A percentile compares a stretch with the other conserved stretches of the same genome.
Conservation (phyloP, 2,329 filamentous ascomycete species). For the Moelleriella libera region DNA sequence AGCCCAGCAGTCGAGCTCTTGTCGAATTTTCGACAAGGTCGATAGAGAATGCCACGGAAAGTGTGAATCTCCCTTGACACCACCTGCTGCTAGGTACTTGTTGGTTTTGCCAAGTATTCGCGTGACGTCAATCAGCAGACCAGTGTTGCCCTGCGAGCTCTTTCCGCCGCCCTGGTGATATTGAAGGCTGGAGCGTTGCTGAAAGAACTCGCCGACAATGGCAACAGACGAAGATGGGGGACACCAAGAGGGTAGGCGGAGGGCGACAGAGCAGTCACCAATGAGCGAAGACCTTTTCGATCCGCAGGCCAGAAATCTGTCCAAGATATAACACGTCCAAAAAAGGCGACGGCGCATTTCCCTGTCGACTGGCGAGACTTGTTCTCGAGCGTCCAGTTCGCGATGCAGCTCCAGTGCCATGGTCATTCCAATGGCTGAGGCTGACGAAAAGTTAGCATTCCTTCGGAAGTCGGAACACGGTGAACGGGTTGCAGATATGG, state of each 20-base stretch:
- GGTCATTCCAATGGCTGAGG: conserved; percentile 53
- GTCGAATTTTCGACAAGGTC: conserved; percentile 71
- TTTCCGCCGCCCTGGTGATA: conserved; percentile 55
- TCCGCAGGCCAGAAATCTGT: conserved; percentile 69
- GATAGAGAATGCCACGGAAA: conserved; percentile 85
- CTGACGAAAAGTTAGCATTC: not conserved
- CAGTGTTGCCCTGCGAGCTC: conserved; percentile 59
- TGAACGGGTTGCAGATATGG: not conserved
- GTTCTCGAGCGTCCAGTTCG: conserved; percentile 50
- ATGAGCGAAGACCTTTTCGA: conserved; percentile 73
- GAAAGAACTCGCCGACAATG: conserved; percentile 68
- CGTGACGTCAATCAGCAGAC: conserved; percentile 73
- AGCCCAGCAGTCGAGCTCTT: conserved; percentile 76
- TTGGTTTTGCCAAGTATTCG: conserved; percentile 74
- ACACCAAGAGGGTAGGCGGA: conserved; percentile 64
- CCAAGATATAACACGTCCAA: conserved; percentile 79
- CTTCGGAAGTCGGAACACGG: too few relatives aligned
- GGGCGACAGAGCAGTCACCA: conserved; percentile 58
- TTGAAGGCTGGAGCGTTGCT: conserved; percentile 63
- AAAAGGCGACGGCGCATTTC: conserved; percentile 71
- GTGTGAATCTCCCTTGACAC: conserved; percentile 78
- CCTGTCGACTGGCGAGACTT: conserved; percentile 52
- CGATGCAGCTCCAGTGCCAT: conserved; percentile 70
- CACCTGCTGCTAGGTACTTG: conserved; percentile 69
- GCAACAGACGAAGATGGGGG: conserved; percentile 45